Percentiles rank a stretch among this genome's conserved stretches.
These are phyloP conservation scores for Cladorrhinum sp. DNA, from an alignment of 2,329 filamentous ascomycete genomes.

Conservation along the genomic window DNA sequence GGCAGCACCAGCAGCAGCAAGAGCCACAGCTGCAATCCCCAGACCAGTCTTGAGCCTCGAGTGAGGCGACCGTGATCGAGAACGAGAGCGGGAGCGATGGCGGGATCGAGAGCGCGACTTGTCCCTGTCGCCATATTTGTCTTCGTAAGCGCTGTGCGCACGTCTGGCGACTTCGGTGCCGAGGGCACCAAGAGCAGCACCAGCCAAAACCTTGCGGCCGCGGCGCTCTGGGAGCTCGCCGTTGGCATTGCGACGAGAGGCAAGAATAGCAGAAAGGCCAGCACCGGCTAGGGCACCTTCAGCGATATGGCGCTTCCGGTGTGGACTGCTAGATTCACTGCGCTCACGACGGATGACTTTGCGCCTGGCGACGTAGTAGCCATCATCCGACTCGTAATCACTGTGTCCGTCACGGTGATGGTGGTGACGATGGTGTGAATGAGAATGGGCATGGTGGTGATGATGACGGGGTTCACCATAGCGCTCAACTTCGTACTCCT, in stretches of 20 bases:
- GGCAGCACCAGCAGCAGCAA: conserved; percentile 62
- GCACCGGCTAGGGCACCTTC: conserved; percentile 64
- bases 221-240: conserved; percentile 50
- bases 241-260: conserved; percentile 50
- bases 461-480: conserved; percentile 30
- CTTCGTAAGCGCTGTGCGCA: conserved; percentile 59
- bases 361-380: conserved; percentile 43
- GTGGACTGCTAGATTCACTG: conserved; percentile 43
- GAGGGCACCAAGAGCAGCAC: conserved; percentile 60
- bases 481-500: conserved; percentile 34
- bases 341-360: conserved; percentile 50
- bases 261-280: conserved; percentile 57
- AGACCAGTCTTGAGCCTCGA: conserved; percentile 58
- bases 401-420: conserved; percentile 36
- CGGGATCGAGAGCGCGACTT: conserved; percentile 39
- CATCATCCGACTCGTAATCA: conserved; percentile 38
- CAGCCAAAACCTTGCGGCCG: conserved; percentile 57
- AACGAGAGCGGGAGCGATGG: conserved; percentile 36
- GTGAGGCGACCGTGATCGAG: conserved; percentile 37
- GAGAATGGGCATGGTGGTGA: conserved; percentile 31
- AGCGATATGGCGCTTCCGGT: conserved; percentile 58
- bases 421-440: conserved; percentile 35
- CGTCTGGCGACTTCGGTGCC: conserved; percentile 60
- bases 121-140: conserved; percentile 43
- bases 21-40: conserved; percentile 60